A percentile compares a stretch with the other conserved stretches of the same genome.
phyloP scores from a whole-genome alignment of 345 rosid genomes.

The Corymbia maculata region DNA sequence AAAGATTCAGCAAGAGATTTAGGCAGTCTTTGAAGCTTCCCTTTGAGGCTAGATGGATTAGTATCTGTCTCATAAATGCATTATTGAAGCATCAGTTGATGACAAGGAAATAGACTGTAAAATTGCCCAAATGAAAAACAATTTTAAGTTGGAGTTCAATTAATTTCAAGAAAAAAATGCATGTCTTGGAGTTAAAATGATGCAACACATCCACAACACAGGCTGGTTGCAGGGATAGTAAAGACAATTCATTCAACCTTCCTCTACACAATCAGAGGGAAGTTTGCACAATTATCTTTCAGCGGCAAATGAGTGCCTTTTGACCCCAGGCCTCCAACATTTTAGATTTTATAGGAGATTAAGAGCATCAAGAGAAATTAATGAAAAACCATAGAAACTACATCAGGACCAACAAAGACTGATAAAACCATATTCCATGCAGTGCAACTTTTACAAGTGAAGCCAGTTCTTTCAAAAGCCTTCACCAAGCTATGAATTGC shows the following conservation, averaged over 20 bases:
- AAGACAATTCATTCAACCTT: not conserved
- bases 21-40: slow-evolving; percentile 61
- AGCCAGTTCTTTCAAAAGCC: not conserved
- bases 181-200: not conserved
- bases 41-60: slow-evolving; percentile 53
- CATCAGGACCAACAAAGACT: not conserved
- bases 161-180: not conserved
- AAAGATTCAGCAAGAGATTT: slow-evolving; percentile 56
- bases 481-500: not conserved
- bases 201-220: not conserved
- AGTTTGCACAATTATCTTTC: not conserved
- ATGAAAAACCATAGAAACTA: not conserved
- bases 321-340: not conserved
- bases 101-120: not conserved
- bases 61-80: slow-evolving; percentile 27
- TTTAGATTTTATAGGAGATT: not conserved
- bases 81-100: not conserved
- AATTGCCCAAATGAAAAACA: not conserved
- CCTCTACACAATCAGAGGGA: not conserved
- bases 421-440: not conserved
- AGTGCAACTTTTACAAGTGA: not conserved
- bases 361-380: too few species aligned
- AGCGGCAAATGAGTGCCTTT: not conserved
- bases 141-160: not conserved
- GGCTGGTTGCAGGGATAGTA: not conserved